Conservation (phyloP, 371 early-diverging fungal species). For the Mucor irregularis region DNA sequence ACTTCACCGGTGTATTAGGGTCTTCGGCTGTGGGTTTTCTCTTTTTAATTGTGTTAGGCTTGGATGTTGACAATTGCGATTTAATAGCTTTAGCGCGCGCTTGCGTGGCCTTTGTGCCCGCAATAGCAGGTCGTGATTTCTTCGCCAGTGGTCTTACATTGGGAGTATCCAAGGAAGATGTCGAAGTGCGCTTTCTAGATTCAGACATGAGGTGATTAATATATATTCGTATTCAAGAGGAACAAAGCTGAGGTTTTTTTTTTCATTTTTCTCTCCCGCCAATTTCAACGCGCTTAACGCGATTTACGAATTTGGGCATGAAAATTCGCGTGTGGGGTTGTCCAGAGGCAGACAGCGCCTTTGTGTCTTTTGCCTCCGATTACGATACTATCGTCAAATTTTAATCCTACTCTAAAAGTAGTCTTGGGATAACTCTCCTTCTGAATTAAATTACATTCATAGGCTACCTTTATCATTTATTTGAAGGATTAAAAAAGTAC, state of each 20-base stretch:
- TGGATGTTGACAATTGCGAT: conserved; percentile 8
- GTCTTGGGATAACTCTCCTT: too few species aligned
- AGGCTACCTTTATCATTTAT: too few species aligned
- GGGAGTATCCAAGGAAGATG: neutral
- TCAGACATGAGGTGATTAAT: neutral
- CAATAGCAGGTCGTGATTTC: neutral
- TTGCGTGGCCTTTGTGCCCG: conserved; percentile 21
- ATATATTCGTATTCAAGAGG: neutral
- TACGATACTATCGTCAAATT: too few species aligned
- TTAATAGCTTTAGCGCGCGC: conserved; percentile 25
- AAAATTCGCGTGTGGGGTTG: too few species aligned
- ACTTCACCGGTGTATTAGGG: conserved; percentile 3
- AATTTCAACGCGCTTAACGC: too few species aligned
- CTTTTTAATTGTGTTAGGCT: neutral
- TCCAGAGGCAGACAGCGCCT: too few species aligned
- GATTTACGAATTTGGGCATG: too few species aligned
- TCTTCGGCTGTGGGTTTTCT: neutral
- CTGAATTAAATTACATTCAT: too few species aligned
- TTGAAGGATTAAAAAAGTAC: too few species aligned
- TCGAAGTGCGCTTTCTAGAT: neutral
- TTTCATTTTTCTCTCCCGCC: too few species aligned
- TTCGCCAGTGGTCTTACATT: neutral
- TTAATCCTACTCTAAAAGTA: too few species aligned
- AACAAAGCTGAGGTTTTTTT: neutral
- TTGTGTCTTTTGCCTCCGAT: too few species aligned